phyloP scores from a whole-genome alignment of 176 grass and related monocot genomes.

The Thinopyrum elongatum region DNA sequence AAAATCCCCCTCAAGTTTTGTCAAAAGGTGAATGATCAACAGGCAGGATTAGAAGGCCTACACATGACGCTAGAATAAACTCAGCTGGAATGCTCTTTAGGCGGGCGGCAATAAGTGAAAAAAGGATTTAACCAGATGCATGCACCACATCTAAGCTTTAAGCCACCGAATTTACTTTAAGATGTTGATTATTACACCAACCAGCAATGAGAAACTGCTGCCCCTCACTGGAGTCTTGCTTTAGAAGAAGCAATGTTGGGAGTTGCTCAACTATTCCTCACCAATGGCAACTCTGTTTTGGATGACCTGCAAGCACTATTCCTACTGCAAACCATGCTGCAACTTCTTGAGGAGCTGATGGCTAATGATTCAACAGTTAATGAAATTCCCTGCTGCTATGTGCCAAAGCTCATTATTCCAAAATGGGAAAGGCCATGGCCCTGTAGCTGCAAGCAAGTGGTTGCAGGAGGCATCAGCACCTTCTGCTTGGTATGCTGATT shows the following conservation, averaged over 20 bases:
- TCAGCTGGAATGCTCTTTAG: conserved; percentile 44
- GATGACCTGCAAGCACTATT: conserved; percentile 19
- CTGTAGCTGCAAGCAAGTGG: not conserved
- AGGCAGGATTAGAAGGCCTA: conserved; percentile 50
- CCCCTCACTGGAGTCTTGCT: not conserved
- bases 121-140: conserved; percentile 25
- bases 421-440: not conserved
- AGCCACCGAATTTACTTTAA: conserved; percentile 4
- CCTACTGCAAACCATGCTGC: conserved; percentile 12
- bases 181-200: conserved; percentile 42
- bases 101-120: conserved; percentile 17
- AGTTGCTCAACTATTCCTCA: conserved; percentile 32
- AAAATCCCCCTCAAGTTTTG: conserved; percentile 22
- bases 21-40: conserved; percentile 57
- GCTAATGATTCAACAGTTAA: not conserved
- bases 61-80: conserved; percentile 41
- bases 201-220: not conserved
- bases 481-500: not conserved
- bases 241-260: conserved; percentile 4
- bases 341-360: not conserved
- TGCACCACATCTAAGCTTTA: conserved; percentile 21
- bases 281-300: not conserved
- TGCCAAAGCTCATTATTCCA: not conserved
- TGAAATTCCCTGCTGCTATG: not conserved
- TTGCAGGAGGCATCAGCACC: not conserved